A percentile compares a stretch with the other conserved stretches of the same genome.
Conservation (phyloP, 2,329 filamentous ascomycete species). For the Botrytis porri region DNA sequence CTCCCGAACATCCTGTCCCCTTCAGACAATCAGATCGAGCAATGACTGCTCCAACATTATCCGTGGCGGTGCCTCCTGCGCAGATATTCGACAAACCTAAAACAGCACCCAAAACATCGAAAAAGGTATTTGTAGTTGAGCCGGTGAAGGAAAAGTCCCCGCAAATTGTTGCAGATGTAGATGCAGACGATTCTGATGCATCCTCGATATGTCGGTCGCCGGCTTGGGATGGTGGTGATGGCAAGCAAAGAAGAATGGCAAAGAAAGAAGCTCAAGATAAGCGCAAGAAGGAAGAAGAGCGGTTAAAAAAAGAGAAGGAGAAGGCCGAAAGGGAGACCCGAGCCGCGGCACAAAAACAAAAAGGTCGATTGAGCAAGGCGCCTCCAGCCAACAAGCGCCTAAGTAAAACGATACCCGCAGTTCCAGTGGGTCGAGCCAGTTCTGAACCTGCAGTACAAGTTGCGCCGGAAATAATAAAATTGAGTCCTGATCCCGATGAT, state of each 20-base stretch:
- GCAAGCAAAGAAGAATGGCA: slow-evolving; percentile 46
- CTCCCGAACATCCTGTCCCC: slow-evolving; percentile 9
- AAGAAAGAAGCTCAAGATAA: slow-evolving; percentile 43
- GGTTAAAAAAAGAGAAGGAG: slow-evolving; percentile 40
- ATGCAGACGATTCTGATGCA: slow-evolving; percentile 30
- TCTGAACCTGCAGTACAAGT: background rate
- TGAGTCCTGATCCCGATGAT: background rate
- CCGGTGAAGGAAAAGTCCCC: background rate
- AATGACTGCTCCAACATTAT: slow-evolving; percentile 30
- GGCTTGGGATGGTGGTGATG: slow-evolving; percentile 57
- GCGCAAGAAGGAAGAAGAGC: slow-evolving; percentile 44
- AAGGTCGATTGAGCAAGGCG: slow-evolving; percentile 37
- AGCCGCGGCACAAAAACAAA: slow-evolving; percentile 11
- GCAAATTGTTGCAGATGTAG: slow-evolving; percentile 23
- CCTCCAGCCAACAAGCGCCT: slow-evolving; percentile 29
- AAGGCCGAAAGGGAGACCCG: slow-evolving; percentile 41
- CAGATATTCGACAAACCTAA: background rate
- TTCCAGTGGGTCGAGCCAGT: slow-evolving; percentile 2
- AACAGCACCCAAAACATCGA: background rate
- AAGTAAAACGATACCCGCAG: background rate
- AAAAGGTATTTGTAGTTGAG: background rate
- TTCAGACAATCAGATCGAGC: slow-evolving; percentile 24
- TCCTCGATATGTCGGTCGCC: slow-evolving; percentile 57
- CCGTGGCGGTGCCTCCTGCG: slow-evolving; percentile 24
- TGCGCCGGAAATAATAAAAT: slow-evolving; percentile 2